These are phyloP conservation scores for Kodamaea neixiangensis DNA, from an alignment of 805 yeast species.

Conservation along the genomic window DNA sequence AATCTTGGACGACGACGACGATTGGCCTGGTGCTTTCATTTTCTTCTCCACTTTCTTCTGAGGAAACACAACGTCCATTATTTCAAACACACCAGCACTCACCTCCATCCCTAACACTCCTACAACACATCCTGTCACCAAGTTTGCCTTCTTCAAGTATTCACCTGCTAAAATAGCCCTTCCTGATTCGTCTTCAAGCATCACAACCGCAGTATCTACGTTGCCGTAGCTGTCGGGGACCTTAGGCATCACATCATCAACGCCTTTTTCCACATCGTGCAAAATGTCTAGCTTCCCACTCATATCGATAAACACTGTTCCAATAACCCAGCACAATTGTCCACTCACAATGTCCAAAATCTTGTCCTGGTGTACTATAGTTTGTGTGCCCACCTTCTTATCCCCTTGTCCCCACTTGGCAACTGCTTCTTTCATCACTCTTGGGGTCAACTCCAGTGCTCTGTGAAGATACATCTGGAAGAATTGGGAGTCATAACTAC, in stretches of 20 bases:
- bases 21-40: constrained; percentile 20
- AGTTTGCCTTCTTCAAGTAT: constrained; percentile 51
- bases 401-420: constrained; percentile 57
- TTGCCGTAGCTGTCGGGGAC: constrained; percentile 36
- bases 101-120: constrained; percentile 87
- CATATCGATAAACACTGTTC: constrained; percentile 84
- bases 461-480: constrained; percentile 46
- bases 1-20: constrained; percentile 47
- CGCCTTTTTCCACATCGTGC: constrained; percentile 69
- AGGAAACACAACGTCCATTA: constrained; percentile 79
- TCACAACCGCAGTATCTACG: constrained; percentile 48
- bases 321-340: constrained; percentile 77
- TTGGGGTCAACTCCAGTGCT: constrained; percentile 29
- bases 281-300: constrained; percentile 82
- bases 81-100: constrained; percentile 79
- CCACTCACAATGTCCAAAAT: constrained; percentile 62
- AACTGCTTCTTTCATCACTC: constrained; percentile 35
- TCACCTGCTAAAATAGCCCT: constrained; percentile 70
- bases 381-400: constrained; percentile 33
- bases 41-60: not conserved
- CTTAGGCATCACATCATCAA: constrained; percentile 51
- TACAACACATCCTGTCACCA: constrained; percentile 88
- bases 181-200: constrained; percentile 93
- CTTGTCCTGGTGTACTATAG: constrained; percentile 35
- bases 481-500: constrained; percentile 43